Evolutionary conservation across 2,329 filamentous ascomycete species (phyloP).

Genomic region (Neofusicoccum ribis): DNA sequence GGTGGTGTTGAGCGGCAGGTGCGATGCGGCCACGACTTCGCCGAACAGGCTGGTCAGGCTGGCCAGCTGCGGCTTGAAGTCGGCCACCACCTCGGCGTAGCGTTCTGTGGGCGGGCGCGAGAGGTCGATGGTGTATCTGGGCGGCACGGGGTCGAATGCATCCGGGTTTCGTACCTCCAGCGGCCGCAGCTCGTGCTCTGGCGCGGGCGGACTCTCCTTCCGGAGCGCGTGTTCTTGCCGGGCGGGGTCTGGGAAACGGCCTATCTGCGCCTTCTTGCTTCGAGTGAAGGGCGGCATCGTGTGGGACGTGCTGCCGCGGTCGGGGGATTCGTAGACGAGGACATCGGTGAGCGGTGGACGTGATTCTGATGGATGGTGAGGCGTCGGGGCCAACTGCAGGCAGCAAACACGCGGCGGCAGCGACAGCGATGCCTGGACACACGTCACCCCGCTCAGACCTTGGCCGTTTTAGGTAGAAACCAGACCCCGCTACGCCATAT

Average conservation of each 20-base stretch:
- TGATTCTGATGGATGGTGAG: too few species aligned
- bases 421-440: not conserved
- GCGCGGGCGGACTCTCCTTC: not conserved
- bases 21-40: slow-evolving; percentile 42
- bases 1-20: slow-evolving; percentile 20
- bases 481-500: not conserved
- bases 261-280: slow-evolving; percentile 5
- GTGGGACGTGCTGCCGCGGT: not conserved
- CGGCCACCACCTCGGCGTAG: slow-evolving; percentile 51
- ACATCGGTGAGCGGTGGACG: too few species aligned
- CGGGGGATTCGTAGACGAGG: not conserved
- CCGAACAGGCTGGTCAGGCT: slow-evolving; percentile 53
- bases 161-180: not conserved
- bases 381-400: not conserved
- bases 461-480: slow-evolving; percentile 1
- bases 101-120: slow-evolving; percentile 54
- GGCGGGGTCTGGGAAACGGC: slow-evolving; percentile 5
- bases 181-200: not conserved
- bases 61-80: slow-evolving; percentile 47
- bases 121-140: slow-evolving; percentile 54
- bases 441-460: not conserved
- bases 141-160: slow-evolving; percentile 24
- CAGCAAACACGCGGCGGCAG: not conserved
- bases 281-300: slow-evolving; percentile 14
- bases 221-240: not conserved